Evolutionary conservation across 345 rosid genomes (phyloP).

Genomic region (Adansonia digitata): DNA sequence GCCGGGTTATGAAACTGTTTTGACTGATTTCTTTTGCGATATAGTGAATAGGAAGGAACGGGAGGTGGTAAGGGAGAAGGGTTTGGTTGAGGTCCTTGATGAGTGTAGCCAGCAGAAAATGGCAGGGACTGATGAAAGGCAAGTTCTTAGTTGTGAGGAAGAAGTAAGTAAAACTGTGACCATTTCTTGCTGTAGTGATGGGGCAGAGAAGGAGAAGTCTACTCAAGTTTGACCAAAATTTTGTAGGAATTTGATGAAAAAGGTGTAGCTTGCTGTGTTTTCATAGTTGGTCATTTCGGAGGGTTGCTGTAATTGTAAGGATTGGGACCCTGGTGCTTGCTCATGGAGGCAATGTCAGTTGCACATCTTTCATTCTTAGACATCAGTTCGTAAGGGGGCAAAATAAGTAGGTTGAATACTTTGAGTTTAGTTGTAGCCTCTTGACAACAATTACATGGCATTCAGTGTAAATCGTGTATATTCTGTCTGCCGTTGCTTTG

Average conservation of each 20-base stretch:
- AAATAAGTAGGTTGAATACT: conserved; percentile 28
- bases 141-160: conserved; percentile 16
- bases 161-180: conserved; percentile 18
- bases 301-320: conserved; percentile 7
- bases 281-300: conserved; percentile 1
- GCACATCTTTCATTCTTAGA: conserved; percentile 11
- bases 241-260: conserved; percentile 3
- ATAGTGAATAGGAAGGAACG: conserved; percentile 22
- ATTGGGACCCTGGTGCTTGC: conserved; percentile 4
- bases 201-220: conserved; percentile 23
- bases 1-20: conserved; percentile 46
- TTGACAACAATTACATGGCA: conserved; percentile 27
- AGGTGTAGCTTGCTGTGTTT: background rate
- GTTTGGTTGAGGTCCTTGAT: conserved; percentile 17
- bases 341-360: background rate
- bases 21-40: conserved; percentile 49
- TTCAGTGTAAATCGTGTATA: conserved; percentile 29
- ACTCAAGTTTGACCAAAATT: conserved; percentile 17
- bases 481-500: conserved; percentile 25
- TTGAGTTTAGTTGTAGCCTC: conserved; percentile 25
- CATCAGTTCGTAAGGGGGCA: conserved; percentile 21
- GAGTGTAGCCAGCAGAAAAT: conserved; percentile 7
- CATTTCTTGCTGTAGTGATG: conserved; percentile 18
- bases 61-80: background rate
- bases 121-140: background rate